Percentiles rank a stretch among this genome's conserved stretches.
These are phyloP conservation scores for Psilocybe azurescens DNA, from an alignment of 768 basidiomycete genomes.

Conservation along the genomic window DNA sequence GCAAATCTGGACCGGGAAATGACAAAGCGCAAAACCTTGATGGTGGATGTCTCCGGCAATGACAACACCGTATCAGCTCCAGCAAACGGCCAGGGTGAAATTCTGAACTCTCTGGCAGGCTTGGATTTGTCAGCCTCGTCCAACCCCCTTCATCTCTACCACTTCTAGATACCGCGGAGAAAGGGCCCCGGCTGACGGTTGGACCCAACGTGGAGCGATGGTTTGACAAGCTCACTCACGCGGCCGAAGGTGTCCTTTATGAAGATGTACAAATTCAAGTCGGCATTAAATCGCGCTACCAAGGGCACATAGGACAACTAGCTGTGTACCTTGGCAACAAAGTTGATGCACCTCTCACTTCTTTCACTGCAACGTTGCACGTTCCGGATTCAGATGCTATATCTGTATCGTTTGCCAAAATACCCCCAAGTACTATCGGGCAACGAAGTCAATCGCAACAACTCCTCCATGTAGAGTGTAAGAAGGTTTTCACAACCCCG, in stretches of 20 bases:
- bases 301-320: constrained; percentile 91
- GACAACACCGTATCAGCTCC: constrained; percentile 36
- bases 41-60: constrained; percentile 40
- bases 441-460: constrained; percentile 92
- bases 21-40: constrained; percentile 55
- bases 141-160: constrained; percentile 21
- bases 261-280: constrained; percentile 97
- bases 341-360: constrained; percentile 83
- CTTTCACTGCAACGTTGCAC: constrained; percentile 85
- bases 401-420: constrained; percentile 86
- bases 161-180: constrained; percentile 31
- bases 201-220: constrained; percentile 85
- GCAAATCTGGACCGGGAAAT: constrained; percentile 81
- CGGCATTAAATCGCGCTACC: constrained; percentile 95
- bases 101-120: constrained; percentile 81
- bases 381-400: constrained; percentile 78
- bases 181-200: constrained; percentile 60
- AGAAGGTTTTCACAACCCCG: constrained; percentile 75
- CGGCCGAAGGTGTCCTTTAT: constrained; percentile 87
- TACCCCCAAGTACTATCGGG: constrained; percentile 81
- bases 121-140: constrained; percentile 53
- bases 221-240: constrained; percentile 85
- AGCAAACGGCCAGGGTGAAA: constrained; percentile 42
- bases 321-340: constrained; percentile 98
- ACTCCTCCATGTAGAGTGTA: constrained; percentile 93